Evolutionary conservation across 164 flowering plant species (phyloP), one percentile per base, ranked within the genome.

Genomic region (Tetracentron sinense): DNA sequence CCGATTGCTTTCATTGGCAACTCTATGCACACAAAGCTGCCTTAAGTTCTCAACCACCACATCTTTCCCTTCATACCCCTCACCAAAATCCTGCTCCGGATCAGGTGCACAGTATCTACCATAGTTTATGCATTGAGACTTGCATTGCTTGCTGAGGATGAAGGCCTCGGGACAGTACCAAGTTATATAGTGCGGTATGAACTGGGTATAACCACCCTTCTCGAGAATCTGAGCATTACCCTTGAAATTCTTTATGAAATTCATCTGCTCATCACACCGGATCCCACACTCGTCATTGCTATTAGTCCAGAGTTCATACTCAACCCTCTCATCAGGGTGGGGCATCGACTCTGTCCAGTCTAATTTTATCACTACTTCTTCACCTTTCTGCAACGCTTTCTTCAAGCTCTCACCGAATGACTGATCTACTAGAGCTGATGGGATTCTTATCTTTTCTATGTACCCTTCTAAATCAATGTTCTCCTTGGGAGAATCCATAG

Each of bases 81-180:
- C 63, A 26, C 78, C 77, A 63, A 92, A 88, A 62, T 92, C 83
- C 67, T 83, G 83, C 68, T 92, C 98, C 0, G 98, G 98, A 58
- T 92, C 98, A 2, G 98, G 98, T 1, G 91, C 95, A 70, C 98
- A 92, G 35, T 90, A 93, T 62, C 97, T 82, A 47, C 98, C 97
- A 35, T 77, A 69, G 73, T 93, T 93, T 59, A 90, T 90, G 74
- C 98, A 92, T 75, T 92, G 97, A 44, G 96, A 88, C 72, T 80
- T 86, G 85, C 97, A 90, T 53, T 90, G 97, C 42, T 61, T 76
- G 71, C 86, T 93, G 0, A 69, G 66, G 42, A 80, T 47, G 50
- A 84, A 90, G 7, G 90, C 74, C 70, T 69, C 63, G 2, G 97
- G 98, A 58, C 98, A 90, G 50, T 77, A 92, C 98, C 98, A 92